A percentile compares a stretch with the other conserved stretches of the same genome.
phyloP scores from a whole-genome alignment of 75 land plant species.

The Selaginella tamariscina region DNA sequence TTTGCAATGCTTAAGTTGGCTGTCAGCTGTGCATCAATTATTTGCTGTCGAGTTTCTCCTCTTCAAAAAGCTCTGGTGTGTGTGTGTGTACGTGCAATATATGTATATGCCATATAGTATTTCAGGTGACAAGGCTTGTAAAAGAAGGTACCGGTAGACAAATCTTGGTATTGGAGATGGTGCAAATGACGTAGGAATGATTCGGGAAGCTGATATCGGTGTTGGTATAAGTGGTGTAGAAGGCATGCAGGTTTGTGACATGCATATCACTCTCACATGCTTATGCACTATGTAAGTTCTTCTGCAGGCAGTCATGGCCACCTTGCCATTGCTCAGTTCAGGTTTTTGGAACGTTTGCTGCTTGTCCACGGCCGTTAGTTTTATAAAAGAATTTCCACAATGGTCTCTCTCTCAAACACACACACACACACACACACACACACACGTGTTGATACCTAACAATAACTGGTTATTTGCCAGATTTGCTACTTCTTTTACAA shows the following conservation, averaged over 20 bases:
- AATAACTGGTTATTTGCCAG: conserved; percentile 30
- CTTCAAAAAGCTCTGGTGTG: conserved; percentile 72
- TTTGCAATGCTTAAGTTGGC: conserved; percentile 39
- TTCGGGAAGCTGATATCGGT: conserved; percentile 6
- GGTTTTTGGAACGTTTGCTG: conserved; percentile 64
- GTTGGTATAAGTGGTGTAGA: conserved; percentile 12
- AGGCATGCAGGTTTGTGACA: conserved; percentile 13
- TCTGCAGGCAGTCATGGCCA: conserved; percentile 78
- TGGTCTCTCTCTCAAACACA: conserved; percentile 31
- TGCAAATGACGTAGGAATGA: not conserved
- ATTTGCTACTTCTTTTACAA: conserved; percentile 84
- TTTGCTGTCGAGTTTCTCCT: conserved; percentile 82
- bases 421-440: too few species aligned
- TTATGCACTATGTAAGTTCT: conserved; percentile 1
- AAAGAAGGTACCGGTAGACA: conserved; percentile 62
- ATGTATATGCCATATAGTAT: conserved; percentile 4
- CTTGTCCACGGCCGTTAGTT: conserved; percentile 85
- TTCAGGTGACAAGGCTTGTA: conserved; percentile 69
- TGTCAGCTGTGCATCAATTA: conserved; percentile 68
- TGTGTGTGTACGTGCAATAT: not conserved
- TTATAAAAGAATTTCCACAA: conserved; percentile 65
- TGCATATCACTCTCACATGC: conserved; percentile 1
- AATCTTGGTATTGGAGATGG: conserved; percentile 22
- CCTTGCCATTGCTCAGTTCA: conserved; percentile 67
- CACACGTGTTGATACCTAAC: not conserved